phyloP scores from a whole-genome alignment of 2,329 filamentous ascomycete species.

The Pezicula radicicola region DNA sequence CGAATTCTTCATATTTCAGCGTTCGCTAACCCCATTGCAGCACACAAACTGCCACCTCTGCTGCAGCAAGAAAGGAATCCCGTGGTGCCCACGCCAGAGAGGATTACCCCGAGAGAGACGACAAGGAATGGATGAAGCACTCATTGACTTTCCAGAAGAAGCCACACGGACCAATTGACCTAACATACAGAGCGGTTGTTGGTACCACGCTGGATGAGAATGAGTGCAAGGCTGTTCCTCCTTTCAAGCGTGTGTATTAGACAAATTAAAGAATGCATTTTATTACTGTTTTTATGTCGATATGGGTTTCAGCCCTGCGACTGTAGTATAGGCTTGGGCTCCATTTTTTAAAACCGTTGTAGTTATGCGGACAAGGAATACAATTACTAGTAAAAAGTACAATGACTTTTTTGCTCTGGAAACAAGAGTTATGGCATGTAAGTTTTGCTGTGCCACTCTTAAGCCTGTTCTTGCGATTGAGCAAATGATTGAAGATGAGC shows the following conservation, averaged over 20 bases:
- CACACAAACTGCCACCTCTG: conserved; percentile 85
- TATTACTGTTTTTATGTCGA: too few relatives aligned
- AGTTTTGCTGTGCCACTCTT: too few relatives aligned
- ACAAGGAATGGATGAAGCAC: conserved; percentile 99
- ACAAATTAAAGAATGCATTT: conserved; percentile 4
- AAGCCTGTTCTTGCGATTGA: too few relatives aligned
- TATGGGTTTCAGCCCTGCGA: too few relatives aligned
- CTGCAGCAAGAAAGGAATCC: conserved; percentile 93
- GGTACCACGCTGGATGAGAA: conserved; percentile 84
- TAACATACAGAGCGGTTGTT: conserved; percentile 82
- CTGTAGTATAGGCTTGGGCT: too few relatives aligned
- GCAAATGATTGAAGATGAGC: too few relatives aligned
- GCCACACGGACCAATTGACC: conserved; percentile 82
- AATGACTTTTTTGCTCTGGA: too few relatives aligned
- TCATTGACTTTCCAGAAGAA: conserved; percentile 93
- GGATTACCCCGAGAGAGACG: conserved; percentile 93
- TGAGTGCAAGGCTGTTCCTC: conserved; percentile 94
- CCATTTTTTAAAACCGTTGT: too few relatives aligned
- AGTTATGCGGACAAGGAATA: too few relatives aligned
- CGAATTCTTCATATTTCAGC: background rate
- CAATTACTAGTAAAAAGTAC: too few relatives aligned
- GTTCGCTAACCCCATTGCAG: conserved; percentile 35
- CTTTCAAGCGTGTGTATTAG: conserved; percentile 93
- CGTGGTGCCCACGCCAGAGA: conserved; percentile 96
- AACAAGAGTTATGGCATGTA: too few relatives aligned